phyloP scores from a whole-genome alignment of 768 basidiomycete species.

The Cystofilobasidium macerans region DNA sequence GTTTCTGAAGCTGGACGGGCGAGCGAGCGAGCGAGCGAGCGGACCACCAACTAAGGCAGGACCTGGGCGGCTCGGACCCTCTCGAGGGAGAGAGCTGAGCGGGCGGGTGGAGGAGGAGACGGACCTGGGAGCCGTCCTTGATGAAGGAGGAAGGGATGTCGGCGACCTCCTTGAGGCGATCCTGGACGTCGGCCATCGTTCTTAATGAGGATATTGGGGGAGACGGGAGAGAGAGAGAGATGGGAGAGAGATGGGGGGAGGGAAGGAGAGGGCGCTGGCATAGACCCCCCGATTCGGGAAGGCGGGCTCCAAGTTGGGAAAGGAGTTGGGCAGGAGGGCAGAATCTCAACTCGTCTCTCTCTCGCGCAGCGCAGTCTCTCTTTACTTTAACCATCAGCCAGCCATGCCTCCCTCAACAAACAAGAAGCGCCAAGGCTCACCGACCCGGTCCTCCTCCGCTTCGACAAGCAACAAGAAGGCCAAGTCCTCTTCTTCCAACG shows the following conservation, averaged over 20 bases:
- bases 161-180: conserved; percentile 77
- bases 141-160: conserved; percentile 86
- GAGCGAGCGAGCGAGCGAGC: not conserved
- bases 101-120: conserved; percentile 31
- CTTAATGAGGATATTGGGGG: not conserved
- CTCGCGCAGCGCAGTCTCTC: not conserved
- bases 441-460: not conserved
- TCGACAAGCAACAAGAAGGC: conserved; percentile 20
- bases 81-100: too few species aligned
- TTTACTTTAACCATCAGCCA: not conserved
- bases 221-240: not conserved
- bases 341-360: not conserved
- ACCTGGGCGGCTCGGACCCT: too few species aligned
- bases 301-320: too few species aligned
- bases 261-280: not conserved
- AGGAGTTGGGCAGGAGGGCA: not conserved
- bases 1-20: not conserved
- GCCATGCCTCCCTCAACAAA: conserved; percentile 2
- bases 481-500: not conserved
- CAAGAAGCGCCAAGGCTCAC: conserved; percentile 22
- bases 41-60: too few species aligned
- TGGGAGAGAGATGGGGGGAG: not conserved
- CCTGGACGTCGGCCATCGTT: conserved; percentile 49
- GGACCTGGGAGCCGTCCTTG: conserved; percentile 83
- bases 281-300: too few species aligned